phyloP scores from a whole-genome alignment of 345 rosid genomes.

The Pseudoturritis turrita region DNA sequence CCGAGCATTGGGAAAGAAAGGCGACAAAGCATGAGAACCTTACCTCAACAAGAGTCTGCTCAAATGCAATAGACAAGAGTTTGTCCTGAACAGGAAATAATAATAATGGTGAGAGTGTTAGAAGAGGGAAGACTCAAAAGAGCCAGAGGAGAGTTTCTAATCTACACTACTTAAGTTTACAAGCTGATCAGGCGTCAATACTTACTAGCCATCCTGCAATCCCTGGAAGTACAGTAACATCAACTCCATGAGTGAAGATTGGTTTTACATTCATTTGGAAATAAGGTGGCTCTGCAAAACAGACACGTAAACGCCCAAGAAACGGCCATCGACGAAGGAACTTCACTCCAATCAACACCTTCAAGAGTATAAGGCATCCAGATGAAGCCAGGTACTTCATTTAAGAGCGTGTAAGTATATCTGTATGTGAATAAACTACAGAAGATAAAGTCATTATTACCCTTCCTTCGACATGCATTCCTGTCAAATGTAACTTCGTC shows the following conservation, averaged over 20 bases:
- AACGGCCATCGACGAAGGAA: slow-evolving; percentile 88
- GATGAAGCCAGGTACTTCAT: not conserved
- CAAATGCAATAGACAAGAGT: slow-evolving; percentile 82
- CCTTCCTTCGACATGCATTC: slow-evolving; percentile 98
- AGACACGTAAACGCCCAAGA: slow-evolving; percentile 75
- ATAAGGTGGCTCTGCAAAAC: slow-evolving; percentile 96
- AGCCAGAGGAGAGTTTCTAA: not conserved
- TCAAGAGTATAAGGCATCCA: slow-evolving; percentile 12
- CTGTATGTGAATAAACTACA: not conserved
- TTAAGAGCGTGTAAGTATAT: not conserved
- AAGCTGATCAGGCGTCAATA: slow-evolving; percentile 10
- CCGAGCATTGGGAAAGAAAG: not conserved
- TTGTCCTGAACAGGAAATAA: slow-evolving; percentile 59
- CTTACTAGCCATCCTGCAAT: slow-evolving; percentile 99
- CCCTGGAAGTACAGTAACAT: slow-evolving; percentile 87
- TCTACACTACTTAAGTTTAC: slow-evolving; percentile 35
- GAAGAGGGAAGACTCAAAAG: not conserved
- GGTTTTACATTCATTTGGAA: slow-evolving; percentile 95
- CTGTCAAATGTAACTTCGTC: slow-evolving; percentile 87
- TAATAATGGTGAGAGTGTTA: not conserved
- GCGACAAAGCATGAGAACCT: not conserved
- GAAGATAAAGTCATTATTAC: slow-evolving; percentile 34
- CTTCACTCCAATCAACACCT: slow-evolving; percentile 91
- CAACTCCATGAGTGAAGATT: slow-evolving; percentile 63
- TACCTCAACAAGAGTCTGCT: slow-evolving; percentile 83